A percentile compares a stretch with the other conserved stretches of the same genome.
phyloP scores from a whole-genome alignment of 1,139 yeast species.

The Petasospora rhodanensis region DNA sequence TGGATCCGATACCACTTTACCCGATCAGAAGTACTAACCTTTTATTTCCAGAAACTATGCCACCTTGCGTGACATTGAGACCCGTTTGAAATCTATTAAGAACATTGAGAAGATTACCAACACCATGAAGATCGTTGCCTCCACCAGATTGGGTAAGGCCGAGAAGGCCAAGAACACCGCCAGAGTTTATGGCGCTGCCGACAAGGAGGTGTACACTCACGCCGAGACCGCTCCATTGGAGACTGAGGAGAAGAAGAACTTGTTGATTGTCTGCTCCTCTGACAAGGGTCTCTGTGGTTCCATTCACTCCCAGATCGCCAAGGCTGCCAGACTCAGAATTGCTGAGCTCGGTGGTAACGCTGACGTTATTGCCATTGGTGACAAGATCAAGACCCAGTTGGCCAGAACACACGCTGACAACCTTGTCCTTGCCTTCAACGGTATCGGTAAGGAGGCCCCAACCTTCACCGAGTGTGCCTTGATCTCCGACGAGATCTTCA shows the following conservation, averaged over 20 bases:
- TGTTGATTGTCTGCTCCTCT: slow-evolving; percentile 84
- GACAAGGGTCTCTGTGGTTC: slow-evolving; percentile 99
- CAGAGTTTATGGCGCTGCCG: slow-evolving; percentile 79
- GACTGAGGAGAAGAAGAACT: slow-evolving; percentile 47
- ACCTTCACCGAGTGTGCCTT: slow-evolving; percentile 85
- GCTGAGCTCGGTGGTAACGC: slow-evolving; percentile 57
- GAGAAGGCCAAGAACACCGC: slow-evolving; percentile 93
- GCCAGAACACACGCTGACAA: slow-evolving; percentile 72
- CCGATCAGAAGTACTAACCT: slow-evolving; percentile 13
- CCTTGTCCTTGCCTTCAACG: slow-evolving; percentile 73
- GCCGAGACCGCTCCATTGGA: slow-evolving; percentile 67
- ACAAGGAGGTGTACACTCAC: slow-evolving; percentile 70
- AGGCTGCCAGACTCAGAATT: slow-evolving; percentile 72
- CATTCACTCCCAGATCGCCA: slow-evolving; percentile 90
- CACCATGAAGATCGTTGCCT: slow-evolving; percentile 99
- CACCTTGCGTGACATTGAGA: slow-evolving; percentile 97
- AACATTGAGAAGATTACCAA: slow-evolving; percentile 98
- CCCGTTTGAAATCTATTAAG: slow-evolving; percentile 95
- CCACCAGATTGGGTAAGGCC: slow-evolving; percentile 94
- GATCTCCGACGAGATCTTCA: slow-evolving; percentile 78
- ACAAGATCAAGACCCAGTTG: slow-evolving; percentile 86
- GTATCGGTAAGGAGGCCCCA: slow-evolving; percentile 96
- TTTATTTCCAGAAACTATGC: slow-evolving; percentile 80
- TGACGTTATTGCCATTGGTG: slow-evolving; percentile 89
- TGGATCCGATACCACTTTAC: too few species aligned